Evolutionary conservation across 1,284 basidiomycete species (phyloP), one percentile per base, ranked within the genome.

Genomic region (Heterobasidion occidentale): DNA sequence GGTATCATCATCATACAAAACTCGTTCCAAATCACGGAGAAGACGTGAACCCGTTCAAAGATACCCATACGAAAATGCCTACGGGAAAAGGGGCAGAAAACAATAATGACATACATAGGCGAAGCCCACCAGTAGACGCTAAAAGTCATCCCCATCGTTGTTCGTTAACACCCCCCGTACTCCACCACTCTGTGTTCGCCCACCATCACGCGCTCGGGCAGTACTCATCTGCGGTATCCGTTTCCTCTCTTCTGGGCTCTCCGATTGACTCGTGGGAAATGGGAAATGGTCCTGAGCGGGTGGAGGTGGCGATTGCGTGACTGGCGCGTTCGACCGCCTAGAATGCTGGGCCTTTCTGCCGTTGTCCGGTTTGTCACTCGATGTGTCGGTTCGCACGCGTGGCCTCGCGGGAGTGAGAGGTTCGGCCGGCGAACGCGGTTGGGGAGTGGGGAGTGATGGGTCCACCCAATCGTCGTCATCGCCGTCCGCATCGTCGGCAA

Each of bases 151-250:
- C 19, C 46, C 46, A 17, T 48, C 46, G 27, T 48, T 17, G 19
- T 48, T 48, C 19, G 27, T 48, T 65, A 84, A 68, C 50, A 89
- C 76, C 15, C 84, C 87, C 63, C 80, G 83, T 27, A 90, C 86
- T 20, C 88, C 88, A 3, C 88, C 88, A 64, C 88, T 90, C 72
- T 89, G 86, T 59, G 88, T 90, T 63, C 88, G 73, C 45, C 88
- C 88, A 5, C 88, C 88, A 68, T 90, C 86, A 57, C 86, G 74
- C 46, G 83, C 88, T 46, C 84, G 79, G 46, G 81, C 78, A 14
- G 78, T 84, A 64, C 88, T 83, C 82, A 90, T 77, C 62, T 73
- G 70, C 57, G 69, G 72, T 36, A 73, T 64, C 48, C 72, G 71
- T 60, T 70, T 74, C 45, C 69, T 64, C 54, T 68, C 66, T 55